Evolutionary conservation across 306 rosid species (phyloP).

Genomic region (Vicia sativa): DNA sequence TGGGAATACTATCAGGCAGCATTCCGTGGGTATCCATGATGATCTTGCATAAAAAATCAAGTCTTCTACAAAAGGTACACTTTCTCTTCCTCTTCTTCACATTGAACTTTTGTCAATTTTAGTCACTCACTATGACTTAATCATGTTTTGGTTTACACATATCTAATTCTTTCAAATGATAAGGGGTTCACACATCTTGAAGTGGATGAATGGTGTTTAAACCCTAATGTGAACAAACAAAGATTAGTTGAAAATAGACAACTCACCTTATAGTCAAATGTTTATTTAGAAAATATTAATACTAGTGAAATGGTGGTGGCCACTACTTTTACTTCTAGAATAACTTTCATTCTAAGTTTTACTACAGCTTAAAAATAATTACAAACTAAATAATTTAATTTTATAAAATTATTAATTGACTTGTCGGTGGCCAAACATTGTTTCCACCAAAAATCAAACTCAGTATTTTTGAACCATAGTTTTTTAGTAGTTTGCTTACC

Average conservation of each 20-base stretch:
- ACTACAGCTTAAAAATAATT: no score
- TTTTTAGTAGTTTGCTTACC: no score
- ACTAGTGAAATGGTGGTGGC: background rate
- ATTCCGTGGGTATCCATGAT: constrained; percentile 95
- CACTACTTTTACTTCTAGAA: background rate
- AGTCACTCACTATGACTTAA: background rate
- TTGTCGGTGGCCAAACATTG: no score
- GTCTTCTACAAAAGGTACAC: constrained; percentile 66
- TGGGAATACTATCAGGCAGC: constrained; percentile 77
- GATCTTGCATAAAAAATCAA: constrained; percentile 81
- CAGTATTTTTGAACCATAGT: no score
- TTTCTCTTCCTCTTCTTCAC: constrained; percentile 18
- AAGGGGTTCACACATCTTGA: background rate
- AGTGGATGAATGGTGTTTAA: background rate
- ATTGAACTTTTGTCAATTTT: background rate
- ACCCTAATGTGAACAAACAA: background rate
- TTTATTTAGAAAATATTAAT: no score
- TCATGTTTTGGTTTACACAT: background rate
- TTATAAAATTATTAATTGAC: no score
- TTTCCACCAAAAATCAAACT: no score
- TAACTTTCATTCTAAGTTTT: no score
- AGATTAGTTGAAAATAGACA: background rate
- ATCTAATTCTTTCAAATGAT: background rate
- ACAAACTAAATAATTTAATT: no score
- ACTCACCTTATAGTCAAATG: background rate